Evolutionary conservation across 108 stramenopile species (phyloP).

Genomic region (Discostella stelligeroides): DNA sequence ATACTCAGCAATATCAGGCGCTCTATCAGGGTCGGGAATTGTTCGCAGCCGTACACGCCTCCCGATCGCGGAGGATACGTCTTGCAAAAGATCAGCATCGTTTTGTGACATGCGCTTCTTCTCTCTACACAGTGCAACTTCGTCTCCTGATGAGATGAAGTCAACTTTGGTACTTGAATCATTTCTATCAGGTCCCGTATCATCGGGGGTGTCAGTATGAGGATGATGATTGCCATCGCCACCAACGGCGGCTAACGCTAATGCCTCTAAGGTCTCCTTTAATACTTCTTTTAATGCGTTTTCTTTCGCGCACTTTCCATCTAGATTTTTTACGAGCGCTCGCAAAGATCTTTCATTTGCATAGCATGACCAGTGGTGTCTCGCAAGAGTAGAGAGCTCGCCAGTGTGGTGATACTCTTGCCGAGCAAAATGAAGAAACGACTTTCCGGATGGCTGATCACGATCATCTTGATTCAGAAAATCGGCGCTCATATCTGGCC

Average conservation of each 20-base stretch:
- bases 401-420: slow-evolving; percentile 81
- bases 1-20: slow-evolving; percentile 67
- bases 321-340: slow-evolving; percentile 71
- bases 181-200: slow-evolving; percentile 31
- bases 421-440: slow-evolving; percentile 61
- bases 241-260: slow-evolving; percentile 36
- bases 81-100: slow-evolving; percentile 29
- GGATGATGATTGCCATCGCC: slow-evolving; percentile 13
- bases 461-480: slow-evolving; percentile 49
- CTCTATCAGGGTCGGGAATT: slow-evolving; percentile 61
- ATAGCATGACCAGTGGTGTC: slow-evolving; percentile 77
- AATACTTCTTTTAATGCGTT: slow-evolving; percentile 66
- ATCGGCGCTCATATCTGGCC: slow-evolving; percentile 69
- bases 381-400: slow-evolving; percentile 50
- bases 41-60: slow-evolving; percentile 64
- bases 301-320: slow-evolving; percentile 67
- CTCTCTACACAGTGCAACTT: slow-evolving; percentile 30
- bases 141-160: slow-evolving; percentile 36
- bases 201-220: slow-evolving; percentile 26
- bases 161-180: slow-evolving; percentile 7
- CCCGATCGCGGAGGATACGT: slow-evolving; percentile 68
- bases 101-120: slow-evolving; percentile 23
- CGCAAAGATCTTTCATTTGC: slow-evolving; percentile 73
- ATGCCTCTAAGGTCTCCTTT: slow-evolving; percentile 76
- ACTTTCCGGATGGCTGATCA: slow-evolving; percentile 27